Conservation (phyloP, 164 flowering plant species). For the Malania oleifera region DNA sequence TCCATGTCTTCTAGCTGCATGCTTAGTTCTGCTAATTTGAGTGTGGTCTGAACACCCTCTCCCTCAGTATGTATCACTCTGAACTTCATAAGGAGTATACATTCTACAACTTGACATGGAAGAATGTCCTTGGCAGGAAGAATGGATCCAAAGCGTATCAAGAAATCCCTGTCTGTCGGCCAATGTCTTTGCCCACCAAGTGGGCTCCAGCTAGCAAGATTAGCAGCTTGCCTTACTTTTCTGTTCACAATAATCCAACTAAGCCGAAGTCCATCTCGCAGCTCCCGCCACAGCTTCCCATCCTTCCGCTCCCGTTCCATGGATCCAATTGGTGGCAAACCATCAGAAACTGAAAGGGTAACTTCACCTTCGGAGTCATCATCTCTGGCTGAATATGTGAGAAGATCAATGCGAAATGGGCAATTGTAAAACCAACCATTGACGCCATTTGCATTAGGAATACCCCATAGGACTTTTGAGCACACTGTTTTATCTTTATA, state of each 20-base stretch:
- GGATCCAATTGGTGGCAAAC: slow-evolving; percentile 58
- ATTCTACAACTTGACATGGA: slow-evolving; percentile 75
- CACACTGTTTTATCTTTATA: slow-evolving; percentile 65
- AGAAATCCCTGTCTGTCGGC: slow-evolving; percentile 85
- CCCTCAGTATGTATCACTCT: slow-evolving; percentile 36
- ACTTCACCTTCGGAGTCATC: slow-evolving; percentile 44
- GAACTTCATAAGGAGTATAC: slow-evolving; percentile 71
- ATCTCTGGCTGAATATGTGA: slow-evolving; percentile 41
- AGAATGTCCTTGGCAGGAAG: slow-evolving; percentile 87
- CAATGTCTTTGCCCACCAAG: slow-evolving; percentile 93
- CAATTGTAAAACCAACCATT: slow-evolving; percentile 85
- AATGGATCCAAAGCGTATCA: slow-evolving; percentile 80
- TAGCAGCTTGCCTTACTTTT: slow-evolving; percentile 74
- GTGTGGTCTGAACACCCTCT: slow-evolving; percentile 41
- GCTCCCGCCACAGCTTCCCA: slow-evolving; percentile 89
- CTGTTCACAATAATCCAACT: slow-evolving; percentile 88
- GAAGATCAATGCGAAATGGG: slow-evolving; percentile 79
- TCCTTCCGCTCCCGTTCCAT: slow-evolving; percentile 86
- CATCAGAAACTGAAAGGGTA: slow-evolving; percentile 69
- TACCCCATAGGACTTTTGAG: slow-evolving; percentile 86
- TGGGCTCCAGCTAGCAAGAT: slow-evolving; percentile 84
- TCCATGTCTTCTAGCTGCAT: slow-evolving; percentile 95
- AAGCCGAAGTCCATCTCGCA: slow-evolving; percentile 62
- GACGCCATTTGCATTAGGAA: slow-evolving; percentile 66
- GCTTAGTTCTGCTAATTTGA: slow-evolving; percentile 71